Conservation (phyloP, 2,329 filamentous ascomycete genomes). For the Cephalotrichum gorgonifer region DNA sequence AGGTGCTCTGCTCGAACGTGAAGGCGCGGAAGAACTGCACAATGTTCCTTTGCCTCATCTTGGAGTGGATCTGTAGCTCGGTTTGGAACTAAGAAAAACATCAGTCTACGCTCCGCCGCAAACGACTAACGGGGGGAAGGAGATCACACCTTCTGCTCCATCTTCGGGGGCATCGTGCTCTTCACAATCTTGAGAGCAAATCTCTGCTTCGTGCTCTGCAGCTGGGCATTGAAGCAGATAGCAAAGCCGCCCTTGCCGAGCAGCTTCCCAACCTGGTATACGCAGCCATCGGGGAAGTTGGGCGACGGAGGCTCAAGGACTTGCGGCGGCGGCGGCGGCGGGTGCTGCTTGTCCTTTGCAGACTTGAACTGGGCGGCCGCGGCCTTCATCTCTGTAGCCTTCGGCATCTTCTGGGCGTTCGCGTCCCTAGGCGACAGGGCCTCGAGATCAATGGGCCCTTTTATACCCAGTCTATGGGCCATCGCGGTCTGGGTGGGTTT, state of each 20-base stretch:
- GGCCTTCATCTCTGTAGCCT: constrained; percentile 35
- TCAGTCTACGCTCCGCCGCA: constrained; percentile 8
- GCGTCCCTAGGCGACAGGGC: constrained; percentile 55
- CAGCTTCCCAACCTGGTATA: constrained; percentile 64
- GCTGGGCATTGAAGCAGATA: constrained; percentile 65
- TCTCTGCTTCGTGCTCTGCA: constrained; percentile 54
- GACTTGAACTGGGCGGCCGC: constrained; percentile 44
- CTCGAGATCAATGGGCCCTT: constrained; percentile 46
- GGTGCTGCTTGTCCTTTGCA: constrained; percentile 55
- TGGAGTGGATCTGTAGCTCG: constrained; percentile 96
- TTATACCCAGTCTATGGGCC: constrained; percentile 37
- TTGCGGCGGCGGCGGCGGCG: constrained; percentile 50
- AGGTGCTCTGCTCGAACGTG: constrained; percentile 79
- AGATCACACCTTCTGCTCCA: constrained; percentile 65
- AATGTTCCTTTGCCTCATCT: constrained; percentile 91
- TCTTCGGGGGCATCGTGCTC: constrained; percentile 71
- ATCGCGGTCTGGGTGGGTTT: constrained; percentile 17
- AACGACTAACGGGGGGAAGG: neutral
- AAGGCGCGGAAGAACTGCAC: constrained; percentile 94
- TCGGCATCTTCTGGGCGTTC: constrained; percentile 45
- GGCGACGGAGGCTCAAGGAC: constrained; percentile 54
- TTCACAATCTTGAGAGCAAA: constrained; percentile 77
- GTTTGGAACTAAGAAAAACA: constrained; percentile 50
- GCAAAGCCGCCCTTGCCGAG: constrained; percentile 77
- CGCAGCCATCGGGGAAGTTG: constrained; percentile 58